These are phyloP conservation scores for Hydnomerulius pinastri DNA, from an alignment of 768 basidiomycete species.

Conservation along the genomic window DNA sequence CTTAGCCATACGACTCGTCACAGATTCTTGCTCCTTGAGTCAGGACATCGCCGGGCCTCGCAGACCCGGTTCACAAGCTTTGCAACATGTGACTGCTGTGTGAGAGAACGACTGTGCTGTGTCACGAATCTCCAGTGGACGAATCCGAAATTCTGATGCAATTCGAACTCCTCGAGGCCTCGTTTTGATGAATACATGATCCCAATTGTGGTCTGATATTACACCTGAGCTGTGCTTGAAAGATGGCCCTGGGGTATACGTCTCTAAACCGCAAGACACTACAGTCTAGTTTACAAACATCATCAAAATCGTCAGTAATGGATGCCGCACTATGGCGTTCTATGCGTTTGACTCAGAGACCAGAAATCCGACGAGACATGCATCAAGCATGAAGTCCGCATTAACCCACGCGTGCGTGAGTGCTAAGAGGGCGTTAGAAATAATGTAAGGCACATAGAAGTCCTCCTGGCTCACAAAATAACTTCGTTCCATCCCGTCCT, in stretches of 20 bases:
- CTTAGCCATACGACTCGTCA: neutral
- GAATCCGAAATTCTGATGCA: too few relatives aligned
- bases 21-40: neutral
- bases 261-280: neutral
- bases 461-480: conserved; percentile 71
- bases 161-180: too few relatives aligned
- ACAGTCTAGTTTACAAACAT: conserved; percentile 1
- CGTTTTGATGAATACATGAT: too few relatives aligned
- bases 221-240: neutral
- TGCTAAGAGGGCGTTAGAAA: conserved; percentile 45
- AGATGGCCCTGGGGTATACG: neutral
- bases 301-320: neutral
- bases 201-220: neutral
- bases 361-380: conserved; percentile 89
- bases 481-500: conserved; percentile 90
- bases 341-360: conserved; percentile 63
- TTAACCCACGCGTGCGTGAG: conserved; percentile 97
- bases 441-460: neutral
- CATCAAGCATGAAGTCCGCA: conserved; percentile 92
- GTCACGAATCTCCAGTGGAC: too few relatives aligned
- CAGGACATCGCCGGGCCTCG: neutral
- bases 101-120: conserved; percentile 6
- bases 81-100: conserved; percentile 10
- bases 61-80: neutral
- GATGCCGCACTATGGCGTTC: conserved; percentile 2